Conservation (phyloP, 495 filamentous ascomycete species). For the Penicillium odoratum region DNA sequence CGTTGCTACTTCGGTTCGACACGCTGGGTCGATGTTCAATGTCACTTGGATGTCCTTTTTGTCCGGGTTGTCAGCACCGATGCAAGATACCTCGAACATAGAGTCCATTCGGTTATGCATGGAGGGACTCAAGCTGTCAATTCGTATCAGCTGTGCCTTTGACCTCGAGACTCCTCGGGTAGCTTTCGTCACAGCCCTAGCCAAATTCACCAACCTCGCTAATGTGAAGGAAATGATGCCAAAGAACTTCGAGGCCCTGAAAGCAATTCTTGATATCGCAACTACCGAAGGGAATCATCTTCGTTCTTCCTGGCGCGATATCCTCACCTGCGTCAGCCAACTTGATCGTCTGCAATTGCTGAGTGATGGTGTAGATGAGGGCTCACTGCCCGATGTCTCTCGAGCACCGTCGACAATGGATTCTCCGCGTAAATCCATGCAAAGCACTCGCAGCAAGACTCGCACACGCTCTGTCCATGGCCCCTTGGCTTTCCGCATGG, state of each 20-base stretch:
- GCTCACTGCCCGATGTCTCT: conserved; percentile 87
- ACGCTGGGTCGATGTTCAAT: conserved; percentile 98
- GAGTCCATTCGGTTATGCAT: conserved; percentile 89
- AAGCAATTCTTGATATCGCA: conserved; percentile 85
- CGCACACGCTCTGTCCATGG: conserved; percentile 65
- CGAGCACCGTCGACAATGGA: conserved; percentile 60
- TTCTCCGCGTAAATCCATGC: conserved; percentile 64
- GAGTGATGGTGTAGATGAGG: conserved; percentile 89
- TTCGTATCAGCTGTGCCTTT: conserved; percentile 90
- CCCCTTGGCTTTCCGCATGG: conserved; percentile 69
- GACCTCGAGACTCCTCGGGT: conserved; percentile 86
- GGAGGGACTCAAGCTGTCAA: conserved; percentile 91
- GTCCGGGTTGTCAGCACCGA: conserved; percentile 85
- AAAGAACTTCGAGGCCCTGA: conserved; percentile 94
- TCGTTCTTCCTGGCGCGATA: conserved; percentile 89
- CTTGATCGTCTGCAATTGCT: conserved; percentile 96
- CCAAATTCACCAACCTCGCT: conserved; percentile 91
- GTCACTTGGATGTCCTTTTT: conserved; percentile 99
- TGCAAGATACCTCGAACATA: conserved; percentile 87
- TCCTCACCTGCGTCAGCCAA: conserved; percentile 93
- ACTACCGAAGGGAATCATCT: conserved; percentile 88
- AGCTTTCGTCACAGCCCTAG: conserved; percentile 90
- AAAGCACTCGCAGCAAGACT: conserved; percentile 61
- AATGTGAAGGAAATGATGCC: conserved; percentile 94
- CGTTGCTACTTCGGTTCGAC: conserved; percentile 85